phyloP scores from a whole-genome alignment of 2,329 filamentous ascomycete genomes.

The Penicillium sp. region DNA sequence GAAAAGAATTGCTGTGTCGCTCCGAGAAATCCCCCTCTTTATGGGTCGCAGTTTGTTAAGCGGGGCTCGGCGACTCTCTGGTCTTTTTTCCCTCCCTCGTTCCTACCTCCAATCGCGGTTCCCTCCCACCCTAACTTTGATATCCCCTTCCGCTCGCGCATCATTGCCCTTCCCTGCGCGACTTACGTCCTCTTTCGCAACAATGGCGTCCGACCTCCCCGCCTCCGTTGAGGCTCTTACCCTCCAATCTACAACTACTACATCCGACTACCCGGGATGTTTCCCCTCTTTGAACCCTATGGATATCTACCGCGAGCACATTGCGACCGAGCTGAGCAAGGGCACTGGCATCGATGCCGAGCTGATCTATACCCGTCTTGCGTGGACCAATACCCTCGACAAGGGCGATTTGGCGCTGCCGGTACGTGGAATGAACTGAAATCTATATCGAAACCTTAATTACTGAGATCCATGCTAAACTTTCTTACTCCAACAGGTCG shows the following conservation, averaged over 20 bases:
- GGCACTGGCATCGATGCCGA: constrained; percentile 39
- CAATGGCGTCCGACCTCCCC: constrained; percentile 39
- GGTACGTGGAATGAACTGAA: constrained; percentile 27
- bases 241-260: constrained; percentile 40
- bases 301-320: constrained; percentile 48
- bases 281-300: constrained; percentile 48
- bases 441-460: not conserved
- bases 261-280: constrained; percentile 42
- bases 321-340: constrained; percentile 43
- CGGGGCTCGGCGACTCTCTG: constrained; percentile 41
- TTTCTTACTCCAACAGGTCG: constrained; percentile 28
- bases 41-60: constrained; percentile 42
- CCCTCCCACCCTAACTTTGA: constrained; percentile 8
- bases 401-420: constrained; percentile 49
- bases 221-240: constrained; percentile 39
- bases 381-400: constrained; percentile 48
- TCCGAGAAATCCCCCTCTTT: constrained; percentile 29
- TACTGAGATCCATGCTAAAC: constrained; percentile 8
- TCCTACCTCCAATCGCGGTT: not conserved
- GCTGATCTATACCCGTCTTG: constrained; percentile 41
- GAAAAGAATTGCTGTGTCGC: constrained; percentile 8
- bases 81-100: constrained; percentile 26
- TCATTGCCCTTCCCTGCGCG: constrained; percentile 11
- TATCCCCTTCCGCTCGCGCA: constrained; percentile 10
- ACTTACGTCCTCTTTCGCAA: constrained; percentile 17